phyloP scores from a whole-genome alignment of 2,329 filamentous ascomycete species.

The Pleomassaria siparia region DNA sequence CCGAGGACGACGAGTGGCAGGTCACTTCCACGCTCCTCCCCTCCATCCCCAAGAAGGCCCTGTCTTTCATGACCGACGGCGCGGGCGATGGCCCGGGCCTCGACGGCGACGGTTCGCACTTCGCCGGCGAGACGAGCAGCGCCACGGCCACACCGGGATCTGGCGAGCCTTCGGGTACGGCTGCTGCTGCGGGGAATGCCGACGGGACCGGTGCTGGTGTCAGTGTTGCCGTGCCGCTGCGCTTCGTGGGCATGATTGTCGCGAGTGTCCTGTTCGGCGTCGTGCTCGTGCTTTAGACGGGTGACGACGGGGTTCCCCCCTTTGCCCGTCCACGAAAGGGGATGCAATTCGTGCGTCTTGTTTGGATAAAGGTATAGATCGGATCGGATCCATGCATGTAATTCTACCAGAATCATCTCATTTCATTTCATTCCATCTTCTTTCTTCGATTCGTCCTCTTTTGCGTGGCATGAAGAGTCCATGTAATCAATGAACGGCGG shows the following conservation, averaged over 20 bases:
- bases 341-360: too few relatives aligned
- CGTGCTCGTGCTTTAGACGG: conserved; percentile 31
- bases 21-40: conserved; percentile 56
- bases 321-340: too few relatives aligned
- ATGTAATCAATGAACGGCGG: too few relatives aligned
- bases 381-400: too few relatives aligned
- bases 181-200: conserved; percentile 12
- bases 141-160: conserved; percentile 31
- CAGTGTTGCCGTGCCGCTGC: conserved; percentile 29
- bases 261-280: conserved; percentile 36
- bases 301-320: too few relatives aligned
- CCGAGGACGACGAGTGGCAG: conserved; percentile 57
- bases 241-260: conserved; percentile 31
- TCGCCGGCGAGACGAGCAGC: conserved; percentile 31
- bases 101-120: conserved; percentile 47
- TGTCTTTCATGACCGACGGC: conserved; percentile 58
- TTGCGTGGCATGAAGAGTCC: too few relatives aligned
- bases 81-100: conserved; percentile 61
- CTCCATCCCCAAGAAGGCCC: conserved; percentile 57
- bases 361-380: too few relatives aligned
- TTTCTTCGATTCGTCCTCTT: too few relatives aligned
- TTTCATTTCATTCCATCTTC: too few relatives aligned
- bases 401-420: too few relatives aligned
- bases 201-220: conserved; percentile 21
- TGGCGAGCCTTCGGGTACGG: conserved; percentile 28